Evolutionary conservation across 2,329 filamentous ascomycete genomes (phyloP), one percentile per base, ranked within the genome.

Genomic region (Trichophyton mentagrophytes): DNA sequence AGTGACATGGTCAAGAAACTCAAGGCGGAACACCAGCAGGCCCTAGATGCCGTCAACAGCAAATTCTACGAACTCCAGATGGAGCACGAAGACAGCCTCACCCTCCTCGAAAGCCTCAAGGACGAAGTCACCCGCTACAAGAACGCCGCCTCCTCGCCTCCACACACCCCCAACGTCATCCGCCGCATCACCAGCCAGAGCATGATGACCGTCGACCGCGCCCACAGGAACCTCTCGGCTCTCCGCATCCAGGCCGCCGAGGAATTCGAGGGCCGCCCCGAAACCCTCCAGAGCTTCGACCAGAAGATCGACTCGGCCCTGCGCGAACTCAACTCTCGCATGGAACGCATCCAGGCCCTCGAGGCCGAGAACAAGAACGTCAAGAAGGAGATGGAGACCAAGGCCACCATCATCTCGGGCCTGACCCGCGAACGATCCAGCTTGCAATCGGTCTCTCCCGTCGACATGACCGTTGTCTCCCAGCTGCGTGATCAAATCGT

Each of bases 371-470:
- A 96, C 61, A 79, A 85, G 27, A 85, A 84, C 3, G 84, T 90
- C 22, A 93, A 89, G 78, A 96, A 90, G 77, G 93, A 99, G 73
- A 95, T 97, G 87, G 93, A 99, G 70, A 86, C 83, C 64, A 99
- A 99, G 82, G 90, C 92, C 79, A 89, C 89, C 33, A 91, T 99
- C 70, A 97, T 99, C 67, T 89, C 90, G 33, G 93, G 93, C 5
- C 79, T 99, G 64, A 95, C 93, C 2, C 86, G 93, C 60, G 95
- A 99, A 74, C 82, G 95, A 62, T 92, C 90, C 2, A 96, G 90
- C 75, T 81, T 96, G 76, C 90, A 92, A 71, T 82, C 80, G 71
- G 79, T 81, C 1, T 87, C 88, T 25, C 88, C 90, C 6, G 86
- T 96, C 70, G 93, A 99, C 69, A 95, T 96, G 71, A 91, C 89